These are phyloP conservation scores for Colletotrichum lentis DNA, from an alignment of 2,329 filamentous ascomycete species.

Conservation along the genomic window DNA sequence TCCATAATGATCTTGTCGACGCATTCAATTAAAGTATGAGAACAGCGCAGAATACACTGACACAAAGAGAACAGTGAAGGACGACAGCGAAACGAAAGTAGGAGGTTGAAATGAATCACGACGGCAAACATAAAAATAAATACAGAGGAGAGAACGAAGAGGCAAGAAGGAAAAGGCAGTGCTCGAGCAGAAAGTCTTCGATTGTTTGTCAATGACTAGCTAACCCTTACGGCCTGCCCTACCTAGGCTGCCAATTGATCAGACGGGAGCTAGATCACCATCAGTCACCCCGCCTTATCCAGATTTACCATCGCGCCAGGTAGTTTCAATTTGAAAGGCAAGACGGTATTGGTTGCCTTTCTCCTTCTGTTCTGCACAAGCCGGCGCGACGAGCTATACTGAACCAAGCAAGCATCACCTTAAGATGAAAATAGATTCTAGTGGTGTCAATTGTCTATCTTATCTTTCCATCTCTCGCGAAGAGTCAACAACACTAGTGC, in stretches of 20 bases:
- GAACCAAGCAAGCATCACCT: neutral
- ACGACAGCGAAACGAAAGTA: neutral
- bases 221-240: neutral
- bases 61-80: too few relatives aligned
- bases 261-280: neutral
- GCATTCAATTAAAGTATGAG: neutral
- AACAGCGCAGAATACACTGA: neutral
- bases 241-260: neutral
- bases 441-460: slow-evolving; percentile 22
- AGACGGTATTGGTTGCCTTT: neutral
- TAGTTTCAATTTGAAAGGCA: neutral
- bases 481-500: slow-evolving; percentile 1
- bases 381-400: neutral
- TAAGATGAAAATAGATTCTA: neutral
- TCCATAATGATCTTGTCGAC: too few relatives aligned
- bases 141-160: neutral
- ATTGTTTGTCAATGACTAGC: neutral
- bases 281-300: neutral
- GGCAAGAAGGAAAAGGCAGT: neutral
- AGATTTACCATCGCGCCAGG: neutral
- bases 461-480: neutral
- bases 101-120: neutral
- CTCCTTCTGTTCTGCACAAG: neutral
- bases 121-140: neutral
- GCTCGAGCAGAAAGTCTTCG: neutral